Evolutionary conservation across 1,284 basidiomycete genomes (phyloP).

Genomic region (Vanrija sp.): DNA sequence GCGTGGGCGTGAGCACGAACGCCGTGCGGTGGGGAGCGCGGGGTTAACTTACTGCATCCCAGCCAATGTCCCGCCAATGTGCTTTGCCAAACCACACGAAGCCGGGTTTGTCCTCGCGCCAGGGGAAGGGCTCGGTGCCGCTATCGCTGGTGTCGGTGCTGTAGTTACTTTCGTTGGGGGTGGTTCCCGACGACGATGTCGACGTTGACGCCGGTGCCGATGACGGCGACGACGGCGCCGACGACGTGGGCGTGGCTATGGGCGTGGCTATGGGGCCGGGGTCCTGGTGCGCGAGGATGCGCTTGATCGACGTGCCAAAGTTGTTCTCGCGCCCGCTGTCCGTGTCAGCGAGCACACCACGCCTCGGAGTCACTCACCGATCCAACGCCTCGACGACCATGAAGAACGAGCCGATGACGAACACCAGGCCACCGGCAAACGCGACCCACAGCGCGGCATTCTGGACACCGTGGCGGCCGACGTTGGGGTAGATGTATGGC

Average conservation of each 20-base stretch:
- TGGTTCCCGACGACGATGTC: not conserved
- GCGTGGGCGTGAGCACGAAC: not conserved
- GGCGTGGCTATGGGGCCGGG: no score
- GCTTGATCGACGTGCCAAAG: conserved; percentile 30
- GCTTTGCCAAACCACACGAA: conserved; percentile 5
- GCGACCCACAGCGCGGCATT: conserved; percentile 51
- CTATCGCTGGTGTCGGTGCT: not conserved
- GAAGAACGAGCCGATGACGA: conserved; percentile 55
- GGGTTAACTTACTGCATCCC: not conserved
- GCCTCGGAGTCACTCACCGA: conserved; percentile 4
- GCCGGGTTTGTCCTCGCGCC: not conserved
- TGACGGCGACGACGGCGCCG: no score
- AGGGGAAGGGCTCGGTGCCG: not conserved
- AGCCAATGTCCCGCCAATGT: conserved; percentile 5
- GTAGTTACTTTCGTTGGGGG: not conserved
- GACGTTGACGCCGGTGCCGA: no score
- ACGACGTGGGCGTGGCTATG: no score
- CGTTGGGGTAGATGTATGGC: conserved; percentile 50
- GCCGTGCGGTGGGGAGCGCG: not conserved
- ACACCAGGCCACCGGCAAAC: conserved; percentile 57
- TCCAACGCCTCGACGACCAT: conserved; percentile 56
- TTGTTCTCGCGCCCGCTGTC: conserved; percentile 28
- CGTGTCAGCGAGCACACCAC: no score
- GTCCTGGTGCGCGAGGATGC: conserved; percentile 15
- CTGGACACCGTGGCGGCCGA: conserved; percentile 25